phyloP scores from a whole-genome alignment of 768 basidiomycete genomes.

The Pisolithus tinctorius region DNA sequence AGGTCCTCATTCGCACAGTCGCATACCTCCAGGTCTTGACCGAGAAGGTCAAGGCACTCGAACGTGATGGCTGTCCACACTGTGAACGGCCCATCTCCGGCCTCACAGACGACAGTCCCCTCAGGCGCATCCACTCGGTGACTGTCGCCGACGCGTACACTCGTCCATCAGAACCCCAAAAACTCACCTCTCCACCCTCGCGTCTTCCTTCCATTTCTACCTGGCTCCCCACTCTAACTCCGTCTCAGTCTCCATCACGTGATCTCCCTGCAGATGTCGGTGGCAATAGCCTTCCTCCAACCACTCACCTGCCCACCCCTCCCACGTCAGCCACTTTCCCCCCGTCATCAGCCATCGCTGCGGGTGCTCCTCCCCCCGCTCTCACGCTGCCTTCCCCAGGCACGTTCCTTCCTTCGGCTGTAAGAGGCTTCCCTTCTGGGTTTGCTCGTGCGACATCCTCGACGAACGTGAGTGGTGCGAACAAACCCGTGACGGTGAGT shows the following conservation, averaged over 20 bases:
- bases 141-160: not conserved
- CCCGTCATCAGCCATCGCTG: conserved; percentile 27
- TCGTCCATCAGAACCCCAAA: conserved; percentile 5
- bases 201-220: conserved; percentile 64
- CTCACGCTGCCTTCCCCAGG: conserved; percentile 34
- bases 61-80: conserved; percentile 21
- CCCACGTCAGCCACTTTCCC: conserved; percentile 49
- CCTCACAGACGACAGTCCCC: conserved; percentile 1
- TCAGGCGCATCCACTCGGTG: not conserved
- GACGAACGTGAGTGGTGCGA: conserved; percentile 10
- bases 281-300: conserved; percentile 4
- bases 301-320: conserved; percentile 45
- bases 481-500: conserved; percentile 18
- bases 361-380: conserved; percentile 29
- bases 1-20: conserved; percentile 81
- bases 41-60: conserved; percentile 42
- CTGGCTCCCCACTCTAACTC: conserved; percentile 45
- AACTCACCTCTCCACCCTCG: conserved; percentile 8
- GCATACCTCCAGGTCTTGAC: conserved; percentile 69
- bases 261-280: conserved; percentile 16
- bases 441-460: not conserved
- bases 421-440: not conserved
- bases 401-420: conserved; percentile 9
- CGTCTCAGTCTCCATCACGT: conserved; percentile 29
- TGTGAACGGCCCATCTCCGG: conserved; percentile 16